phyloP scores from a whole-genome alignment of 2,329 filamentous ascomycete genomes.

The Colletotrichum costaricense region DNA sequence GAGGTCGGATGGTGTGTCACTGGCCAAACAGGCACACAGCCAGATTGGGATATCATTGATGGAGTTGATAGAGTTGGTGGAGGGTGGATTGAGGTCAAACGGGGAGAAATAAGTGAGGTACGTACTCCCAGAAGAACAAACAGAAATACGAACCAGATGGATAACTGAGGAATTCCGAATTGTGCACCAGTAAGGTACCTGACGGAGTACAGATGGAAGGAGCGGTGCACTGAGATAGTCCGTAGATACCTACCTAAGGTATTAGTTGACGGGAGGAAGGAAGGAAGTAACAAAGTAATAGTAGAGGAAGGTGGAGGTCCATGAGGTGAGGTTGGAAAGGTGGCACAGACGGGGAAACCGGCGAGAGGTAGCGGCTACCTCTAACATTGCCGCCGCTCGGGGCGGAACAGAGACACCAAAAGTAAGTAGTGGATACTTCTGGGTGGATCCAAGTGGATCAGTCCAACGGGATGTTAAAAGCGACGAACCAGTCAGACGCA shows the following conservation, averaged over 20 bases:
- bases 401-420: neutral
- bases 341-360: conserved; percentile 30
- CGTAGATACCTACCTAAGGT: neutral
- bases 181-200: neutral
- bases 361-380: conserved; percentile 29
- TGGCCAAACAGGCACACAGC: neutral
- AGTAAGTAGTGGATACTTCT: conserved; percentile 22
- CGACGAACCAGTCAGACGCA: conserved; percentile 27
- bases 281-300: conserved; percentile 15
- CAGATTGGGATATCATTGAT: conserved; percentile 7
- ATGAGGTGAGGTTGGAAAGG: conserved; percentile 34
- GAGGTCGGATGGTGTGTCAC: neutral
- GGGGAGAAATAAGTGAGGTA: neutral
- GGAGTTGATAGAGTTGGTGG: neutral
- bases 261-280: conserved; percentile 10
- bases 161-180: neutral
- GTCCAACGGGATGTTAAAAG: conserved; percentile 33
- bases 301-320: neutral
- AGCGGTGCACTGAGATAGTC: neutral
- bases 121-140: neutral
- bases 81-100: neutral
- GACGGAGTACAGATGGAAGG: neutral
- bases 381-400: neutral
- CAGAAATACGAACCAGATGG: neutral
- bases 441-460: conserved; percentile 4